phyloP scores from a whole-genome alignment of 176 grass and related monocot species.

The Cocos nucifera region DNA sequence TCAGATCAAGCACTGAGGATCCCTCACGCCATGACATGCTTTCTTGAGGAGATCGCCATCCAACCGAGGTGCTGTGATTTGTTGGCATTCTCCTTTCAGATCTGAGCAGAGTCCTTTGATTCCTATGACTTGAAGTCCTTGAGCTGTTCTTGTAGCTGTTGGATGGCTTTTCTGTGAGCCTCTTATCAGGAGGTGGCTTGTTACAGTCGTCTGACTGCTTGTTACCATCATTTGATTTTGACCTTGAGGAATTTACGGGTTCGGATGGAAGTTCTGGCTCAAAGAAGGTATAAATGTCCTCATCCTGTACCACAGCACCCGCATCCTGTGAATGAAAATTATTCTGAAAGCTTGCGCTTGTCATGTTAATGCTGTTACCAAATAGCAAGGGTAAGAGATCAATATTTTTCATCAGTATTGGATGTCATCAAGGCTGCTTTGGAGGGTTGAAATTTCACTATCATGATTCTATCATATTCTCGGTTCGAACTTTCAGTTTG shows the following conservation, averaged over 20 bases:
- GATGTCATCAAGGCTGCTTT: too few relatives aligned
- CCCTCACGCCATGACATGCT: constrained; percentile 70
- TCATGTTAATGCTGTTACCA: too few relatives aligned
- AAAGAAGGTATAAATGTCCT: constrained; percentile 97
- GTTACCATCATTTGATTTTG: constrained; percentile 43
- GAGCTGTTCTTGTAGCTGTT: constrained; percentile 48
- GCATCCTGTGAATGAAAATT: too few relatives aligned
- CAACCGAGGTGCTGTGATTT: constrained; percentile 23
- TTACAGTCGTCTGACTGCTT: background rate
- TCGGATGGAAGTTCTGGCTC: constrained; percentile 92
- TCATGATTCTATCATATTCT: too few relatives aligned
- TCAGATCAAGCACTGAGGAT: constrained; percentile 89
- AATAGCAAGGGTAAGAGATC: background rate
- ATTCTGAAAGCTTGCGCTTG: too few relatives aligned
- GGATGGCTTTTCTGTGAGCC: constrained; percentile 35
- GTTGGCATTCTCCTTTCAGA: constrained; percentile 40
- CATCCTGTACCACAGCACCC: constrained; percentile 41
- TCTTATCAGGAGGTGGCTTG: constrained; percentile 40
- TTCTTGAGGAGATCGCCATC: constrained; percentile 35
- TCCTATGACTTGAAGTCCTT: constrained; percentile 43
- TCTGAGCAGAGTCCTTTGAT: constrained; percentile 33
- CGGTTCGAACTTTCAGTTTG: too few relatives aligned
- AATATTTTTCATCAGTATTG: background rate
- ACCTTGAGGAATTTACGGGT: constrained; percentile 37
- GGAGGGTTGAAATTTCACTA: too few relatives aligned